Conservation (phyloP, 805 yeast genomes). For the Zygosaccharomyces bailii region DNA sequence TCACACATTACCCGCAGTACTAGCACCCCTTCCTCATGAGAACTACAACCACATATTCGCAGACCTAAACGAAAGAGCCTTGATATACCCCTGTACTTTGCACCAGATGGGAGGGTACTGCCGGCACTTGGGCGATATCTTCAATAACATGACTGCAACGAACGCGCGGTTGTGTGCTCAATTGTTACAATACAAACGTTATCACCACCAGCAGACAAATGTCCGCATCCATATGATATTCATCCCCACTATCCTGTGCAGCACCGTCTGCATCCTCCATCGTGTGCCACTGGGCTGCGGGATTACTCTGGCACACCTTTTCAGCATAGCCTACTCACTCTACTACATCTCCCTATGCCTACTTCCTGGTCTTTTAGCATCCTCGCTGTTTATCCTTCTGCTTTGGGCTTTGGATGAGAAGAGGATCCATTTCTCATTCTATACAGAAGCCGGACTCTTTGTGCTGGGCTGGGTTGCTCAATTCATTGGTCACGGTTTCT, state of each 20-base stretch:
- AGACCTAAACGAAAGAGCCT: no score
- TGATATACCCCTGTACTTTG: no score
- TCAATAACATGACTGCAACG: background rate
- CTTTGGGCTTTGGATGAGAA: conserved; percentile 24
- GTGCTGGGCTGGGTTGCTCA: conserved; percentile 72
- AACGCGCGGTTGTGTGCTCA: conserved; percentile 33
- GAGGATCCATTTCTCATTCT: conserved; percentile 14
- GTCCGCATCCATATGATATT: conserved; percentile 73
- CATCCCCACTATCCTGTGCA: conserved; percentile 70
- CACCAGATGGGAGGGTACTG: no score
- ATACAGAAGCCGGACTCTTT: conserved; percentile 40
- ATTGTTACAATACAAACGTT: conserved; percentile 57
- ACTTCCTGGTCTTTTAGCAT: conserved; percentile 45
- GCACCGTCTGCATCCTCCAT: conserved; percentile 37
- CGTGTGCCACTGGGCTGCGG: conserved; percentile 17
- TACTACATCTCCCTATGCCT: conserved; percentile 62
- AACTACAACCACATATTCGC: background rate
- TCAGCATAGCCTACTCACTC: conserved; percentile 46
- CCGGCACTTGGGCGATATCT: no score
- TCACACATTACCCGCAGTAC: background rate
- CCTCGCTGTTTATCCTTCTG: conserved; percentile 39
- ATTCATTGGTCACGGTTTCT: conserved; percentile 81
- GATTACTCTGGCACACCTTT: conserved; percentile 46
- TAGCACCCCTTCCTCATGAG: background rate
- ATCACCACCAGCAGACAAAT: conserved; percentile 54